Base-by-base conservation (phyloP, 129 eudicot species). In the Mikania micrantha region DNA sequence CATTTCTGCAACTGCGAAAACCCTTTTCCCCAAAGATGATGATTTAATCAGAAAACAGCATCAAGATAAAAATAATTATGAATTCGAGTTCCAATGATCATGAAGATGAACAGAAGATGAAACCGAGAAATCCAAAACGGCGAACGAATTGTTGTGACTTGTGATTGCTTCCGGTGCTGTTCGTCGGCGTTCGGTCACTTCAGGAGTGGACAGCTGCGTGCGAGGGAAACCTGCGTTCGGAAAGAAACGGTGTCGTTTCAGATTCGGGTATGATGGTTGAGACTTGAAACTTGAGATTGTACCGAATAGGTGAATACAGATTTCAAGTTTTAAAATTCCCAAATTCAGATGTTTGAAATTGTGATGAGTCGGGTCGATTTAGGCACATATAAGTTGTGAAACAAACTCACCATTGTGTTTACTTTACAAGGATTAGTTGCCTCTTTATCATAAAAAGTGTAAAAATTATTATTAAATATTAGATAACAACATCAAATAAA, bases 1-100 rank as follows among this genome's bases (percentile, higher is more conserved):
- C 98, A 88, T 91, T 41, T 42, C 69, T 65, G 56, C 45, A 29
- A 58, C 66, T 42, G 45, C n/a, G 29, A 60, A 72, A 47, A 32
- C 52, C 70, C 50, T 32, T 35, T 47, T 27, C 45, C 74, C 22
- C 17, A 40, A 70, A 70, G 19, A 40, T 7, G 21, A 28, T 12
- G n/a, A 6, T 38, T 22, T 36, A 17, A 49, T 52, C 32, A 52
- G 38, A 52, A 52, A 27, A 40, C 25, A 12, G 63, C 7, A 3
- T 40, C 69, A 22, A 69, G 67, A 39, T 19, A 56, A 16, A 27
- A 27, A 16, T 15, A 42, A 15, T 3, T 67, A 12, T 31, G 20
- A 29, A 67, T 58, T 59, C 19, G 29, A 15, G 59, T 40, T 38
- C 28, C 12, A 10, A 57, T 16, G 16, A 17, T 22, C 42, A 19